Evolutionary conservation across 192 early-diverging fungal species (phyloP).

Genomic region (Linnemannia hyalina): DNA sequence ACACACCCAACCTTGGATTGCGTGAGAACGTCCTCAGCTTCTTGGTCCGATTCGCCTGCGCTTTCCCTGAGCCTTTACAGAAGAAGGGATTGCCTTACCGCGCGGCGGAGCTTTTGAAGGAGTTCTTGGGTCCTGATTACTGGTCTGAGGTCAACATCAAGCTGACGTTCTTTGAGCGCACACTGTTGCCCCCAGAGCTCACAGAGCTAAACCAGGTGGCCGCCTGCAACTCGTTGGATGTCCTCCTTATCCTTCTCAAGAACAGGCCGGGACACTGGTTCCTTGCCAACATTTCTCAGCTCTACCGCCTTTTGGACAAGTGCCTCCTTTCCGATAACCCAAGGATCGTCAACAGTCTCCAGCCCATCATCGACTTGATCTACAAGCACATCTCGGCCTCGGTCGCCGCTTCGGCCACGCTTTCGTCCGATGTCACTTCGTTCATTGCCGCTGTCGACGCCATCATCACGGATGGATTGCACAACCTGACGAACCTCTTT

Average conservation of each 20-base stretch:
- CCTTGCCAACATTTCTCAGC: conserved; percentile 67
- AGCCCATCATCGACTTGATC: conserved; percentile 79
- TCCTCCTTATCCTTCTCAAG: conserved; percentile 73
- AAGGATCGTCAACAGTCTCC: conserved; percentile 76
- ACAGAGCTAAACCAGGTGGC: conserved; percentile 65
- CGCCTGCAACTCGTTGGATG: conserved; percentile 78
- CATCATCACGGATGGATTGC: conserved; percentile 76
- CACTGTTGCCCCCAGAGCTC: conserved; percentile 67
- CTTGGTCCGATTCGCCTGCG: conserved; percentile 75
- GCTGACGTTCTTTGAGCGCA: conserved; percentile 76
- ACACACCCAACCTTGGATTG: conserved; percentile 61
- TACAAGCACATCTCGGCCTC: conserved; percentile 71
- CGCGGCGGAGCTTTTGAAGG: conserved; percentile 74
- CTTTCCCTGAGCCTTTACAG: conserved; percentile 63
- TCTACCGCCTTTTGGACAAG: conserved; percentile 76
- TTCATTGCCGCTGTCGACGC: conserved; percentile 74
- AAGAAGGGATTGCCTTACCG: conserved; percentile 67
- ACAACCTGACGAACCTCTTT: conserved; percentile 73
- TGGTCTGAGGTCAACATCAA: conserved; percentile 84
- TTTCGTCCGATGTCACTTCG: conserved; percentile 52
- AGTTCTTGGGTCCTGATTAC: conserved; percentile 68
- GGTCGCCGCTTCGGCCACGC: conserved; percentile 47
- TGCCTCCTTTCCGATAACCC: conserved; percentile 84
- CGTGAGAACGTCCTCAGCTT: conserved; percentile 73
- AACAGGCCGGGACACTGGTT: conserved; percentile 76